These are phyloP conservation scores for Magnaporthales sp. DNA, from an alignment of 2,329 filamentous ascomycete species.

Conservation along the genomic window DNA sequence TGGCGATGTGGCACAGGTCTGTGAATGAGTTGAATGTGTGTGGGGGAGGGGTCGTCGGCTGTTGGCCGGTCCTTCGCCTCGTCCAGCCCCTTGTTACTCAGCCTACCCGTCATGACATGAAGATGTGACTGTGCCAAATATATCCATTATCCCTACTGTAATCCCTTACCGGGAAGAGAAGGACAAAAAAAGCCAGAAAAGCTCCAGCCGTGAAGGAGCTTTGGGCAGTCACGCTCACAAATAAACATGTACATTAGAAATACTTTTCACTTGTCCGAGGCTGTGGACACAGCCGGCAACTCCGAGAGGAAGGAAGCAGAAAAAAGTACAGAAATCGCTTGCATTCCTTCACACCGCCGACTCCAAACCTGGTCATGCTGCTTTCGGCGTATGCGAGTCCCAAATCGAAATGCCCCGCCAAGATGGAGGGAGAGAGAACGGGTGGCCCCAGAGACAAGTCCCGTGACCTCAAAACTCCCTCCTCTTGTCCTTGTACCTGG, in stretches of 20 bases:
- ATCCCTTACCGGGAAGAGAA: too few relatives aligned
- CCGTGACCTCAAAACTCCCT: not conserved
- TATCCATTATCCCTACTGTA: not conserved
- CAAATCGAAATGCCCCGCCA: not conserved
- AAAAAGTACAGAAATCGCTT: not conserved
- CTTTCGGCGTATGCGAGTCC: not conserved
- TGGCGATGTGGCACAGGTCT: not conserved
- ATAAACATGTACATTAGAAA: not conserved
- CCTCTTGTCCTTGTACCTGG: not conserved
- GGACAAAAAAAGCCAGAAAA: not conserved
- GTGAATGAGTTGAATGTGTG: not conserved
- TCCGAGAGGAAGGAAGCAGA: not conserved
- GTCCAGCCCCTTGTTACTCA: not conserved
- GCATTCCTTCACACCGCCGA: not conserved
- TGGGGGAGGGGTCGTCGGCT: not conserved
- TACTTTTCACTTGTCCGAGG: not conserved
- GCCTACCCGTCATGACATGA: not conserved
- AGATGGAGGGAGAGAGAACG: not conserved
- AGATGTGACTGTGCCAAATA: not conserved
- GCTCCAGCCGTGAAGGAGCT: not conserved
- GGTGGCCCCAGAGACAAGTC: not conserved
- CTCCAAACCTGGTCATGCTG: not conserved
- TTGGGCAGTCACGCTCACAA: not conserved
- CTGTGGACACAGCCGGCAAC: not conserved
- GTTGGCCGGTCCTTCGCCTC: not conserved